Percentiles rank a stretch among this genome's conserved stretches.
phyloP scores from a whole-genome alignment of 257 asterid species.

The Rhazya stricta region DNA sequence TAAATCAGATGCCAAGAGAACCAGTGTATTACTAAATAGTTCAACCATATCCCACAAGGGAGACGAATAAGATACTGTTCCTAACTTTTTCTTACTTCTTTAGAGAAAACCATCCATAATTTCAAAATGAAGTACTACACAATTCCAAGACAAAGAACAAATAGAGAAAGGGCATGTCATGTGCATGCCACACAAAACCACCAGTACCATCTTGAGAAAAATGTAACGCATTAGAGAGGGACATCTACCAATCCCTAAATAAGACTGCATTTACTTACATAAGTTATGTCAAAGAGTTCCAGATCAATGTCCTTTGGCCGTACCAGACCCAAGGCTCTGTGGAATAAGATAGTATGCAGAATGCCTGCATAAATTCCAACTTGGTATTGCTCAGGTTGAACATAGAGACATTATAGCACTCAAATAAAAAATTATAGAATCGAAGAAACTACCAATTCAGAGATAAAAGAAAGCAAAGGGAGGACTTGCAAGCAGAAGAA shows the following conservation, averaged over 20 bases:
- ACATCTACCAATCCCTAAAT: not conserved
- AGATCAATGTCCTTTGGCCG: conserved; percentile 88
- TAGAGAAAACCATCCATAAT: not conserved
- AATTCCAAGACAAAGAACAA: not conserved
- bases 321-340: conserved; percentile 89
- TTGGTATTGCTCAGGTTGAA: conserved; percentile 9
- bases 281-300: conserved; percentile 96
- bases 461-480: not conserved
- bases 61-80: not conserved
- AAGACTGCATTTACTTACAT: conserved; percentile 41
- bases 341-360: conserved; percentile 79
- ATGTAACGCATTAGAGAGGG: not conserved
- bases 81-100: not conserved
- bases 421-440: not conserved
- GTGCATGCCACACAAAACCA: not conserved
- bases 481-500: not conserved
- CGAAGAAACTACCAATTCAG: not conserved
- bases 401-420: not conserved
- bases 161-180: not conserved
- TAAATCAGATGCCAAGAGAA: not conserved
- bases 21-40: not conserved
- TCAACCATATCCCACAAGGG: not conserved
- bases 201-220: not conserved
- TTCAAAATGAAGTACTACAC: not conserved
- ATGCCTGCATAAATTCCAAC: conserved; percentile 61